phyloP scores from a whole-genome alignment of 306 rosid species.

The Senna tora region DNA sequence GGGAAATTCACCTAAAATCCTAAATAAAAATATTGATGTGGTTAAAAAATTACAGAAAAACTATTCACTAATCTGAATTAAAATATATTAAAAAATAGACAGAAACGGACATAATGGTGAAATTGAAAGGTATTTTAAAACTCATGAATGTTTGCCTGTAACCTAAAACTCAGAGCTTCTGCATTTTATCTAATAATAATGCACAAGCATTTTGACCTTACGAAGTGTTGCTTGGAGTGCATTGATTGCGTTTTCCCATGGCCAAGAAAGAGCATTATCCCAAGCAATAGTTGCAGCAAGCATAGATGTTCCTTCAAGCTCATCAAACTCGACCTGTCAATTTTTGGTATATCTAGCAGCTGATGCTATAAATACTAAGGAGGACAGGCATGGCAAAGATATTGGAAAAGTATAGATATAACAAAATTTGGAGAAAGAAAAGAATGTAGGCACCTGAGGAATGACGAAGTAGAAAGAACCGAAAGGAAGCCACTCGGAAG shows the following conservation, averaged over 20 bases:
- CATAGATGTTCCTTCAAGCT: conserved; percentile 82
- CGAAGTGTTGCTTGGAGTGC: conserved; percentile 65
- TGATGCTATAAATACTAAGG: conserved; percentile 58
- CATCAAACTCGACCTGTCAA: conserved; percentile 94
- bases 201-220: conserved; percentile 53
- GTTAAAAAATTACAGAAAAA: no score
- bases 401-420: conserved; percentile 28
- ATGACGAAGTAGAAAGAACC: conserved; percentile 90
- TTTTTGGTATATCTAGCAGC: conserved; percentile 62
- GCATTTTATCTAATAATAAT: background rate
- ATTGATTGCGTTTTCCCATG: conserved; percentile 66
- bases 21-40: no score
- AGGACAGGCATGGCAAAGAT: conserved; percentile 31
- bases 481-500: conserved; percentile 84
- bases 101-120: no score
- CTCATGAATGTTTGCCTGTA: no score
- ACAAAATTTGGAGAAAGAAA: conserved; percentile 39
- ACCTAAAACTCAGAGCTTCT: no score
- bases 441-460: conserved; percentile 78
- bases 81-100: no score
- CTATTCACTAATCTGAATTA: no score
- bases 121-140: no score
- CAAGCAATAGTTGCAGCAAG: conserved; percentile 87
- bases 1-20: no score
- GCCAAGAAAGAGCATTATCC: conserved; percentile 79